Evolutionary conservation across 805 yeast genomes (phyloP).

Genomic region (Yamadazyma sp.): DNA sequence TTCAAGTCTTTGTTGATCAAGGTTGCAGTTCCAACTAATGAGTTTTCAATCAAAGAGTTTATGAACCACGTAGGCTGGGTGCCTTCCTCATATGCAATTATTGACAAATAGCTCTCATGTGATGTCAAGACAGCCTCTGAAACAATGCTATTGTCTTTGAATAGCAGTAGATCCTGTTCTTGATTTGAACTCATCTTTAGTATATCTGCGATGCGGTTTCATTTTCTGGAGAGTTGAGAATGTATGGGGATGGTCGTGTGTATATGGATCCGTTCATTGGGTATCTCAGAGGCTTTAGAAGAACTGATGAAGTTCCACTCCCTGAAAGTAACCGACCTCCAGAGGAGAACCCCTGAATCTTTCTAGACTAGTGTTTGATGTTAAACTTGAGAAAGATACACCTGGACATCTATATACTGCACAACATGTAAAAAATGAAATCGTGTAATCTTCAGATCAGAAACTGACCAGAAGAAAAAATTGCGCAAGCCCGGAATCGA

Average conservation of each 20-base stretch:
- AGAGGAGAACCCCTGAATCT: no score
- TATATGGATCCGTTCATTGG: no score
- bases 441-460: no score
- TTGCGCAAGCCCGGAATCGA: no score
- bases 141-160: conserved; percentile 49
- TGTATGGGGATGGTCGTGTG: background rate
- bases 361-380: no score
- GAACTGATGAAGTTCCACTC: no score
- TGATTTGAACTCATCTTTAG: conserved; percentile 27
- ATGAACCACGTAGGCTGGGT: conserved; percentile 67
- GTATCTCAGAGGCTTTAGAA: no score
- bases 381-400: no score
- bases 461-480: no score
- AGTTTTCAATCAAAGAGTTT: conserved; percentile 53
- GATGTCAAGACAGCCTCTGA: conserved; percentile 23
- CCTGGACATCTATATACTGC: no score
- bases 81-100: conserved; percentile 41
- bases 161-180: conserved; percentile 58
- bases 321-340: no score
- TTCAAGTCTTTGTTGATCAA: conserved; percentile 36
- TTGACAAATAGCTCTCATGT: conserved; percentile 18
- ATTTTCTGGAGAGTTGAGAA: background rate
- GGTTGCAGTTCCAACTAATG: conserved; percentile 46
- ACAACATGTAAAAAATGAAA: no score
- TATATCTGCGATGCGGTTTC: background rate